Conservation (phyloP, 371 early-diverging fungal genomes). For the Rhizopus microsporus region DNA sequence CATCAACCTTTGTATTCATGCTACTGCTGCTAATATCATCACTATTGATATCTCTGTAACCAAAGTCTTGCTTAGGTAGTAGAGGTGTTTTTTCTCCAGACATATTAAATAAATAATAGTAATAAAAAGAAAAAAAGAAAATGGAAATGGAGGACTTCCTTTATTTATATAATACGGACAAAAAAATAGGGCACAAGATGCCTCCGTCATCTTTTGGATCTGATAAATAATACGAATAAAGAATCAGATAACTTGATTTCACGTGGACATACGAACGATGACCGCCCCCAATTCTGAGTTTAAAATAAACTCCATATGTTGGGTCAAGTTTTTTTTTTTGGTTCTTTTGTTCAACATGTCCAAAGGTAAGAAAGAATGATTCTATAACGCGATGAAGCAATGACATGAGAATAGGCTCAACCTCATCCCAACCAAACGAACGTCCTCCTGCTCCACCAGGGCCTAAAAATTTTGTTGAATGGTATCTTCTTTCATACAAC, state of each 20-base stretch:
- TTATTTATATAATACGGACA: background rate
- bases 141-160: background rate
- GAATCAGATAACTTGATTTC: background rate
- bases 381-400: too few relatives aligned
- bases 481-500: slow-evolving; percentile 83
- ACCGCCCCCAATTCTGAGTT: too few relatives aligned
- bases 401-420: too few relatives aligned
- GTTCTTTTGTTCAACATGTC: background rate
- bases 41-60: slow-evolving; percentile 1
- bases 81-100: slow-evolving; percentile 11
- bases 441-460: slow-evolving; percentile 16
- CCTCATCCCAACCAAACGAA: too few relatives aligned
- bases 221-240: background rate
- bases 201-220: background rate
- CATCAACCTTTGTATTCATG: background rate
- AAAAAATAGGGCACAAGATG: too few relatives aligned
- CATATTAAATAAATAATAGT: background rate
- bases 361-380: background rate
- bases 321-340: background rate
- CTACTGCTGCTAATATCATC: background rate
- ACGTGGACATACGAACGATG: background rate
- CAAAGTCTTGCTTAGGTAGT: background rate
- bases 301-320: too few relatives aligned
- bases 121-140: background rate
- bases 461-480: slow-evolving; percentile 33